A percentile compares a stretch with the other conserved stretches of the same genome.
Conservation (phyloP, 2,329 filamentous ascomycete genomes). For the Botrytis aclada region DNA sequence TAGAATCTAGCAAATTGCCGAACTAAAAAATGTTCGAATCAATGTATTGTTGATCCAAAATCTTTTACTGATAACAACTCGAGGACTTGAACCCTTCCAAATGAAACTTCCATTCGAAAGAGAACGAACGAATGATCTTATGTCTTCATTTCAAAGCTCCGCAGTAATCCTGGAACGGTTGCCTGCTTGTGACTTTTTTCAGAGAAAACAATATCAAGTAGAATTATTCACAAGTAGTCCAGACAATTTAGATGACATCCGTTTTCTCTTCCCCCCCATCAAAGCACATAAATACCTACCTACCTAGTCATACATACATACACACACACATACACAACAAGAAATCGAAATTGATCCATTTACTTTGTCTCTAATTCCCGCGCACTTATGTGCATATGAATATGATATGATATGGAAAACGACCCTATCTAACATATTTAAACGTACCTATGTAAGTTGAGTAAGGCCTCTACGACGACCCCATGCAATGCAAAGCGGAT, state of each 20-base stretch:
- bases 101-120: neutral
- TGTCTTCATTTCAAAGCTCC: neutral
- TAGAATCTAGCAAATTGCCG: neutral
- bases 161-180: accelerated
- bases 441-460: neutral
- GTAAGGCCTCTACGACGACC: neutral
- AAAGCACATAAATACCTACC: neutral
- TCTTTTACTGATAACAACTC: neutral
- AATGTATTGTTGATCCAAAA: accelerated
- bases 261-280: neutral
- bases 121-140: neutral
- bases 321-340: neutral
- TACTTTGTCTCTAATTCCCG: neutral
- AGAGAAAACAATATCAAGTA: neutral
- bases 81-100: too few relatives aligned
- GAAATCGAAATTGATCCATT: neutral
- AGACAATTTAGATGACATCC: neutral
- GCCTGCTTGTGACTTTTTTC: neutral
- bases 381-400: constrained; percentile 1
- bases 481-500: neutral
- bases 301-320: neutral
- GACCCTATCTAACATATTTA: neutral
- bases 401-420: too few relatives aligned
- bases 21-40: neutral
- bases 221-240: neutral